Percentiles rank a stretch among this genome's conserved stretches.
phyloP scores from a whole-genome alignment of 352 stramenopile species.

The Pythium brachiatum region DNA sequence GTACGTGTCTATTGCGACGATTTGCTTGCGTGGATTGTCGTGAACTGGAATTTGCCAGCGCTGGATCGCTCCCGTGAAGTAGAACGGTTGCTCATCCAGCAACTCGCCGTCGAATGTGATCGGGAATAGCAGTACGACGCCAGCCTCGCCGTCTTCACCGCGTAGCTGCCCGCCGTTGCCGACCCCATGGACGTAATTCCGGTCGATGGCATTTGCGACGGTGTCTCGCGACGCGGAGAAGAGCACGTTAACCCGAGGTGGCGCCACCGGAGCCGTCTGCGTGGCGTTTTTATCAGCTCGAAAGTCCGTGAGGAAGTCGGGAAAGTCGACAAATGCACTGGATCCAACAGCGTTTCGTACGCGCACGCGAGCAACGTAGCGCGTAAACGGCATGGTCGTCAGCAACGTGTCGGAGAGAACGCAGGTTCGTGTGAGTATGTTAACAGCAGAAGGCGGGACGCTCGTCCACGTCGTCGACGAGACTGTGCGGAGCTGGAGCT shows the following conservation, averaged over 20 bases:
- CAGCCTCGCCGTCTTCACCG: slow-evolving; percentile 40
- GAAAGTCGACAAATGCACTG: slow-evolving; percentile 26
- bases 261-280: neutral
- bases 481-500: slow-evolving; percentile 40
- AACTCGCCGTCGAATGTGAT: slow-evolving; percentile 42
- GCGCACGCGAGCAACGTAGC: slow-evolving; percentile 41
- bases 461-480: slow-evolving; percentile 47
- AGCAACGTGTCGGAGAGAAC: slow-evolving; percentile 8
- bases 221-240: neutral
- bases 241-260: neutral
- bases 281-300: neutral
- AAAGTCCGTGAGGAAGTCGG: slow-evolving; percentile 44
- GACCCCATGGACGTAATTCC: slow-evolving; percentile 61
- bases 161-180: slow-evolving; percentile 36
- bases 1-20: slow-evolving; percentile 69
- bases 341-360: slow-evolving; percentile 29
- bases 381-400: slow-evolving; percentile 31
- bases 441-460: neutral
- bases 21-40: slow-evolving; percentile 25
- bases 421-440: slow-evolving; percentile 9
- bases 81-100: slow-evolving; percentile 40
- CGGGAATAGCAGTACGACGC: slow-evolving; percentile 59
- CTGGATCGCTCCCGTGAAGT: slow-evolving; percentile 37
- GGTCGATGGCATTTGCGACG: slow-evolving; percentile 47
- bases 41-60: slow-evolving; percentile 30